Evolutionary conservation across 169 alveolate genomes (phyloP), one percentile per base, ranked within the genome.

Genomic region (Fabrea salina): DNA sequence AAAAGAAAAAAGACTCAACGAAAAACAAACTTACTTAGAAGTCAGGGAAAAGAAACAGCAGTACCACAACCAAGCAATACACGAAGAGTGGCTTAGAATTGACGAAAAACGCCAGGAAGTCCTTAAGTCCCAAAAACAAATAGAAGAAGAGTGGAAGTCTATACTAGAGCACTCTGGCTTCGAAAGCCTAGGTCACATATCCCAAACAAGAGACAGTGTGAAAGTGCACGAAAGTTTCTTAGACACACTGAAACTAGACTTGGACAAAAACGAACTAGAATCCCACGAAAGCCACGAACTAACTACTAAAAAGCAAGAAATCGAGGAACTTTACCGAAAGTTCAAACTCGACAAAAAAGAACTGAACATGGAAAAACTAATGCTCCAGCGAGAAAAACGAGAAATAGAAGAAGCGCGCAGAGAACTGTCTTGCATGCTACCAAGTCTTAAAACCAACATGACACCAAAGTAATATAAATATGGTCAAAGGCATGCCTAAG

Each of bases 401-500:
- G 56, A 47, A n/a, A n/a, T 47, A 2, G 56, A 47, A 47, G 56
- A 47, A 47, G 19, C 16, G 30, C 16, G 56, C 16, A 47, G 56
- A 47, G 56, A 47, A 25, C 19, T 47, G 19, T 16, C 30, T 25
- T 47, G 16, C 30, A 47, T 47, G 56, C 16, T 47, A n/a, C 56
- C 56, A 47, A 47, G 19, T 47, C 16, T 47, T 44, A 44, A 44
- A 16, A 44, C 16, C 16, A 44, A 11, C 53, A 44, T 54, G 8
- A 7, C 22, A 8, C 25, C 66, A 61, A 33, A 16, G 16, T n/a
- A 61, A 33, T 13, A 61, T 56, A 56, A 56, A 19, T 25, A 61
- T 61, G 74, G 74, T 61, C 13, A 61, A 61, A 37, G 74, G 74
- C 11, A 61, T 32, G 53, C 74, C 74, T 35, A 61, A 61, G 25